Conservation (phyloP, 371 early-diverging fungal species). For the Saksenaea vasiformis region DNA sequence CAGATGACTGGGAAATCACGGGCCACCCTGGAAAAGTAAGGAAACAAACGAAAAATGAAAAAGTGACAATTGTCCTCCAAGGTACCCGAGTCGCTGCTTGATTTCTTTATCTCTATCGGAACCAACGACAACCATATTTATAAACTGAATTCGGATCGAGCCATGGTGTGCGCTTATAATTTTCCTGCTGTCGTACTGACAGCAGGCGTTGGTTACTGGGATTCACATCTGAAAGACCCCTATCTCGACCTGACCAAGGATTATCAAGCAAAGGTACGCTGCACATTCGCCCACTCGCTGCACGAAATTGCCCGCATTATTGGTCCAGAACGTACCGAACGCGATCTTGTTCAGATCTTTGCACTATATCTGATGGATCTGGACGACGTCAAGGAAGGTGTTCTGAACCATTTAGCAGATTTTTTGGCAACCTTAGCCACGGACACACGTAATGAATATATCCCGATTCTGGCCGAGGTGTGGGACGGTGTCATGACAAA, state of each 20-base stretch:
- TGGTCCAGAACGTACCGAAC: conserved; percentile 53
- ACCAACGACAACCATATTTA: conserved; percentile 16
- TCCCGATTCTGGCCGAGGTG: conserved; percentile 43
- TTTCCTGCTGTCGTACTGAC: conserved; percentile 58
- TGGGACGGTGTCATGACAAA: conserved; percentile 52
- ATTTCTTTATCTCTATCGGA: conserved; percentile 19
- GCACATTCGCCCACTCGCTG: conserved; percentile 51
- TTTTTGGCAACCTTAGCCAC: conserved; percentile 44
- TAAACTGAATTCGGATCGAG: conserved; percentile 40
- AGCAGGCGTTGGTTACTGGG: conserved; percentile 47
- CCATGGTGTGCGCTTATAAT: conserved; percentile 52
- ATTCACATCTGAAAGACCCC: conserved; percentile 35
- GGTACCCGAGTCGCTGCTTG: conserved; percentile 21
- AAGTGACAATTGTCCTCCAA: neutral
- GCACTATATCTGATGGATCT: conserved; percentile 53
- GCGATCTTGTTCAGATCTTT: conserved; percentile 53
- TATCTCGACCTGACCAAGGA: conserved; percentile 42
- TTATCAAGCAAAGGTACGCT: conserved; percentile 46
- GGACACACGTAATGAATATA: conserved; percentile 37
- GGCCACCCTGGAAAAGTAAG: conserved; percentile 28
- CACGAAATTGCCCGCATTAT: conserved; percentile 54
- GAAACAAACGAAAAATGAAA: conserved; percentile 10
- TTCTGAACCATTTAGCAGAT: conserved; percentile 49
- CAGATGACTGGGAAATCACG: conserved; percentile 35
- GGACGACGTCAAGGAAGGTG: conserved; percentile 54